Percentiles rank a stretch among this genome's conserved stretches.
Conservation (phyloP, 306 rosid genomes). For the Inga leiocalycina region DNA sequence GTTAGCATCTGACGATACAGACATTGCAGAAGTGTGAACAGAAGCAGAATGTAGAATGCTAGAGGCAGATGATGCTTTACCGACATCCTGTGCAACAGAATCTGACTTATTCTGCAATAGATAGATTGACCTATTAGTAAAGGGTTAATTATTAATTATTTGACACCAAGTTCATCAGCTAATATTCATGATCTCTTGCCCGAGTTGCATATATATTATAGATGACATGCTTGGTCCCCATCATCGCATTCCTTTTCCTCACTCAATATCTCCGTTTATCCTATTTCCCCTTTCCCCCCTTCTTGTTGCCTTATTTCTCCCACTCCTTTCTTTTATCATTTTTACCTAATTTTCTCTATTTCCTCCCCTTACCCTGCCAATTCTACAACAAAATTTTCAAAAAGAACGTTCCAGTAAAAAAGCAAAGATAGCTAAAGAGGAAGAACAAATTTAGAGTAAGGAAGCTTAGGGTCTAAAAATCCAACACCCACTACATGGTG, state of each 20-base stretch:
- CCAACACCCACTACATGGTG: not conserved
- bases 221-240: not conserved
- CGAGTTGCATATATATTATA: not conserved
- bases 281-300: not conserved
- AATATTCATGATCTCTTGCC: slow-evolving; percentile 6
- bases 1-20: slow-evolving; percentile 53
- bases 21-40: slow-evolving; percentile 44
- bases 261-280: not conserved
- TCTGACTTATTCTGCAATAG: slow-evolving; percentile 50
- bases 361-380: not conserved
- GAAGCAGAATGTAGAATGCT: slow-evolving; percentile 49
- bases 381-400: not conserved
- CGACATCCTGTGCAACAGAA: slow-evolving; percentile 47
- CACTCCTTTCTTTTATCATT: not conserved
- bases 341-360: not conserved
- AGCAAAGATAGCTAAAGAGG: not conserved
- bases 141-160: not conserved
- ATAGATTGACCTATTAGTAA: slow-evolving; percentile 14
- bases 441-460: not conserved
- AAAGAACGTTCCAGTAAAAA: not conserved
- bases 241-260: not conserved
- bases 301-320: not conserved
- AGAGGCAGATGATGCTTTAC: slow-evolving; percentile 50
- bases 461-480: not conserved
- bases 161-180: slow-evolving; percentile 11